Percentiles rank a stretch among this genome's conserved stretches.
Evolutionary conservation across 139 green algal genomes (phyloP).

Genomic region (Yamagishiella unicocca): DNA sequence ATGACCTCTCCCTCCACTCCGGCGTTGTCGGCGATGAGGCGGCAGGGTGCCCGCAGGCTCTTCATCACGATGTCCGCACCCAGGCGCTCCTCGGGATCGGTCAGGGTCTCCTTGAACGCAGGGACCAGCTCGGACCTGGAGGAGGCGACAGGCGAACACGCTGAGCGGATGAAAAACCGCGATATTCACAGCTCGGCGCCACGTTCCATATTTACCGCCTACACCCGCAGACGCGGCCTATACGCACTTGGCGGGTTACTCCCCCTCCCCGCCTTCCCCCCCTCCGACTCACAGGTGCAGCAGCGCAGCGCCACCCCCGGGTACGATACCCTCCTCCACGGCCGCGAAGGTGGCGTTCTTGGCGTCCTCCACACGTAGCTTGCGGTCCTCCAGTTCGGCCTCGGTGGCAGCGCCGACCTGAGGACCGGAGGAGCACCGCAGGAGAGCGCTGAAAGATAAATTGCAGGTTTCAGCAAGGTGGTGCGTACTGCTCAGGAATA

Average conservation of each 20-base stretch:
- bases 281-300: constrained; percentile 84
- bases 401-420: constrained; percentile 98
- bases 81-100: constrained; percentile 90
- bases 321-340: constrained; percentile 98
- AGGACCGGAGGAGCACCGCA: neutral
- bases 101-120: constrained; percentile 87
- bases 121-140: constrained; percentile 44
- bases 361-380: constrained; percentile 99
- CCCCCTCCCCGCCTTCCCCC: neutral
- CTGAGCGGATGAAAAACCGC: no score
- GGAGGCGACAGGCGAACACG: no score
- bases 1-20: constrained; percentile 81
- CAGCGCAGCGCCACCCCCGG: constrained; percentile 93
- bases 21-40: constrained; percentile 90
- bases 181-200: no score
- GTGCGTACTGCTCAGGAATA: no score
- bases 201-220: no score
- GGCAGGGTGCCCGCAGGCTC: constrained; percentile 73
- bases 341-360: constrained; percentile 99
- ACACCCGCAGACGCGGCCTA: no score
- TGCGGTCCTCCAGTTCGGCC: constrained; percentile 98
- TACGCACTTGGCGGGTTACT: no score
- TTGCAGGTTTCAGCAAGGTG: no score
- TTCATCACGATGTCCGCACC: constrained; percentile 97
- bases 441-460: no score